Percentiles rank a stretch among this genome's conserved stretches.
These are phyloP conservation scores for Aspergillus fijiensis DNA, from an alignment of 2,329 filamentous ascomycete species.

Conservation along the genomic window DNA sequence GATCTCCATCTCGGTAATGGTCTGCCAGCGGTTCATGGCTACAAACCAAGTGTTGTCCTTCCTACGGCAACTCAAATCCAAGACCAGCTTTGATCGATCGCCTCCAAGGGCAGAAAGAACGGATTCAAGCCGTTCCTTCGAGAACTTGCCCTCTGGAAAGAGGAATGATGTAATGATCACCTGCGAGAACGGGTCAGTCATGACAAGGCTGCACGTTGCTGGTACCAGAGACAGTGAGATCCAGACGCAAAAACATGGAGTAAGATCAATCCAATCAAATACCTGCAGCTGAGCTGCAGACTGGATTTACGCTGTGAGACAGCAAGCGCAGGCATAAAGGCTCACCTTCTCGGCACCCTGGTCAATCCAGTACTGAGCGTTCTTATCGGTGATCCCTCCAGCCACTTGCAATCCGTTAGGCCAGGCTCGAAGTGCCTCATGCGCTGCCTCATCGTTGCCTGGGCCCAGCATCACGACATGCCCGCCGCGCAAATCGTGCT, in stretches of 20 bases:
- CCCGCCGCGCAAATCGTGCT: slow-evolving; percentile 70
- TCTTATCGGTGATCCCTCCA: slow-evolving; percentile 85
- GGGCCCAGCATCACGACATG: slow-evolving; percentile 97
- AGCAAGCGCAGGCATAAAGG: slow-evolving; percentile 17
- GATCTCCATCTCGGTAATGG: slow-evolving; percentile 92
- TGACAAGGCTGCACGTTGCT: neutral
- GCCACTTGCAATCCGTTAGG: slow-evolving; percentile 80
- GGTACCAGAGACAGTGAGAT: neutral
- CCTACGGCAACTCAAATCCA: slow-evolving; percentile 87
- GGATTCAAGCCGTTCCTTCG: slow-evolving; percentile 69
- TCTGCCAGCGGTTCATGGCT: slow-evolving; percentile 99
- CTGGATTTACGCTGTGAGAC: no score
- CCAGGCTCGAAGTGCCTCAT: slow-evolving; percentile 76
- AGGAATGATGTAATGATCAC: slow-evolving; percentile 96
- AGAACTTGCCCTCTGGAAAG: slow-evolving; percentile 82
- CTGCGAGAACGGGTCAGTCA: slow-evolving; percentile 51
- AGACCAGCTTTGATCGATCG: slow-evolving; percentile 79
- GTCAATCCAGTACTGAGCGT: slow-evolving; percentile 83
- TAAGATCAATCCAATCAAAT: neutral
- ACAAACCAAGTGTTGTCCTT: slow-evolving; percentile 82
- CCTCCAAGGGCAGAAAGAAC: slow-evolving; percentile 71
- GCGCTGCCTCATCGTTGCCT: slow-evolving; percentile 77
- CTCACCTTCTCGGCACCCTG: slow-evolving; percentile 84
- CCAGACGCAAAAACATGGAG: neutral
- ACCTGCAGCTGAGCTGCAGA: neutral